Base-by-base conservation (phyloP, 768 basidiomycete genomes). In the Lentinula lateritia region DNA sequence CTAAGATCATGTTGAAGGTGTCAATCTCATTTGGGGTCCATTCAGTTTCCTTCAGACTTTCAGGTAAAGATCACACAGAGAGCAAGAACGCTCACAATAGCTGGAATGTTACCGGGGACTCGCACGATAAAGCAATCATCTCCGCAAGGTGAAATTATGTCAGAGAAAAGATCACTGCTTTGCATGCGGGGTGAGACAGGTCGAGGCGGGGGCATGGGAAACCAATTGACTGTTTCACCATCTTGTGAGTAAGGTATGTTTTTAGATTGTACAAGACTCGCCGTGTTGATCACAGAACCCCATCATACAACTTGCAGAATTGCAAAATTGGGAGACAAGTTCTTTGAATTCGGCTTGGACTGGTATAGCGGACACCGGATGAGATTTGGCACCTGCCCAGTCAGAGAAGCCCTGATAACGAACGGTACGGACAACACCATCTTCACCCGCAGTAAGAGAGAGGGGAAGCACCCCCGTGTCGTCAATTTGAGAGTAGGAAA, bases 401-500 rank as follows among this genome's bases (percentile, higher is more conserved):
- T 39, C 45, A 42, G 13, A 20, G 15, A 34, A 6, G 12, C 50
- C 16, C 56, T 18, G 13, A 38, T 23, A 60, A 61, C 78, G 46
- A 69, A 83, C 82, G 65, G 69, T 59, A 8, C 32, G 45, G 8
- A 59, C 3, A 15, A 59, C 32, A 23, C 58, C 58, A 48, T 39
- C 35, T 12, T 38, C 16, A 28, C 28, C 13, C 16, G 45, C 10
- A 36, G 48, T 59, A 13, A 83, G 66, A 28, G 65, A 64, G 23
- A 74, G 64, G 0, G 83, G 83, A 7, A 90, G 73, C 7, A 85
- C 59, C 0, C 65, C 65, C 0, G 78, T 80, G n/a, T 70, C 69
- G 55, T 88, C 84, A 28, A 90, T 82, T 6, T 77, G 73, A 13
- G 71, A 65, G 23, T 77, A 69, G 0, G 76, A 67, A 5, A 90